These are phyloP conservation scores for Pochonia chlamydosporia DNA, from an alignment of 2,329 filamentous ascomycete genomes.

Conservation along the genomic window DNA sequence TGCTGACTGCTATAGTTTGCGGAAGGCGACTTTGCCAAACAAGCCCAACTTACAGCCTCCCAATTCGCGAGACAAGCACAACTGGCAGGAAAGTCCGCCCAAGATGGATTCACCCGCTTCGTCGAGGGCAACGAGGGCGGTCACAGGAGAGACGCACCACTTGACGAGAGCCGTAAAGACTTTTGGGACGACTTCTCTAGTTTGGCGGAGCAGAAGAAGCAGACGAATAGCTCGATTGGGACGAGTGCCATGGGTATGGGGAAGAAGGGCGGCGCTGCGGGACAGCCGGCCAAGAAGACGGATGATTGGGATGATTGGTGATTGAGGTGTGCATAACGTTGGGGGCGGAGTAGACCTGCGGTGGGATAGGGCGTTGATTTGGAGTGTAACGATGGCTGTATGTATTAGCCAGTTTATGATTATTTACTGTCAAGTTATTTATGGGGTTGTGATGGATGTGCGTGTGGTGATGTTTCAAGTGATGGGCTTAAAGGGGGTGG, in stretches of 20 bases:
- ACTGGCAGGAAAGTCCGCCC: slow-evolving; percentile 67
- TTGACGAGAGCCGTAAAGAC: slow-evolving; percentile 65
- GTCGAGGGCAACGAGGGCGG: slow-evolving; percentile 65
- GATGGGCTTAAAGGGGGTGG: no score
- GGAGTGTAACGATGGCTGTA: slow-evolving; percentile 8
- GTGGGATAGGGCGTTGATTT: slow-evolving; percentile 22
- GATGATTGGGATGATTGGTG: slow-evolving; percentile 64
- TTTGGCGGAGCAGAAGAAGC: slow-evolving; percentile 51
- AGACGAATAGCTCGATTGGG: slow-evolving; percentile 45
- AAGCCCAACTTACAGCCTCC: slow-evolving; percentile 55
- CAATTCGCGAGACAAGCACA: slow-evolving; percentile 62
- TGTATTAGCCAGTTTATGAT: background rate
- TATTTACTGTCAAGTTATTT: slow-evolving; percentile 3
- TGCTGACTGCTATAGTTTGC: slow-evolving; percentile 51
- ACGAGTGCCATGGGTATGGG: slow-evolving; percentile 56
- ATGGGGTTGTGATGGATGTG: slow-evolving; percentile 2
- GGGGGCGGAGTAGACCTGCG: slow-evolving; percentile 6
- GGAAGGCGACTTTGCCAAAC: slow-evolving; percentile 70
- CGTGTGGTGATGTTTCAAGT: no score
- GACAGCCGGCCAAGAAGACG: slow-evolving; percentile 33
- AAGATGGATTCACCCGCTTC: slow-evolving; percentile 77
- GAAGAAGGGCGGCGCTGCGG: slow-evolving; percentile 26
- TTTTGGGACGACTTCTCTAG: slow-evolving; percentile 92
- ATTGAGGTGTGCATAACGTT: slow-evolving; percentile 15
- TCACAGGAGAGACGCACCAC: slow-evolving; percentile 29